These are phyloP conservation scores for Mrakia frigida DNA, from an alignment of 768 basidiomycete species.

Conservation along the genomic window DNA sequence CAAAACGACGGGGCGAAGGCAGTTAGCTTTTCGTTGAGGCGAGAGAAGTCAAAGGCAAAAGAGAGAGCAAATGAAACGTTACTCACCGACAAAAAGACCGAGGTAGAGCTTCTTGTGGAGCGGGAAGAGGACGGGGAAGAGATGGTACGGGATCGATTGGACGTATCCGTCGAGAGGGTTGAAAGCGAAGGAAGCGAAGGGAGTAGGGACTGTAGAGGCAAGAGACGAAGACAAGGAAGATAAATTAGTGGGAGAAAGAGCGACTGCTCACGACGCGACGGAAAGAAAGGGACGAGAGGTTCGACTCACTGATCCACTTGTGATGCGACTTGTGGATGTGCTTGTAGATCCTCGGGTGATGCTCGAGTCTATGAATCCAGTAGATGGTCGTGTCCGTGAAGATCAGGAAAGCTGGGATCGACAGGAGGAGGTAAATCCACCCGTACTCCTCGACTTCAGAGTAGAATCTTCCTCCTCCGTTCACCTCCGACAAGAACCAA, in stretches of 20 bases:
- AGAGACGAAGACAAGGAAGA: too few relatives aligned
- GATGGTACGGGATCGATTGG: slow-evolving; percentile 91
- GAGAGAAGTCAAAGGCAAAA: background rate
- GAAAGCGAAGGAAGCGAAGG: slow-evolving; percentile 96
- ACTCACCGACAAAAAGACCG: slow-evolving; percentile 60
- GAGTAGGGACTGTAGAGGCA: slow-evolving; percentile 71
- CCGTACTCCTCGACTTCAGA: slow-evolving; percentile 74
- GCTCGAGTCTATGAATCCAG: slow-evolving; percentile 87
- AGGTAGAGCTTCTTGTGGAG: slow-evolving; percentile 78
- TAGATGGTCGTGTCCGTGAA: slow-evolving; percentile 94
- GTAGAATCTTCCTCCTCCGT: slow-evolving; percentile 76
- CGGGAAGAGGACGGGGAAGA: slow-evolving; percentile 85
- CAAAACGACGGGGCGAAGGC: background rate
- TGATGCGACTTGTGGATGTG: slow-evolving; percentile 94
- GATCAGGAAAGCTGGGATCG: slow-evolving; percentile 54
- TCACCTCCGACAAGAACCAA: slow-evolving; percentile 87
- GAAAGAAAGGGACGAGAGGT: background rate
- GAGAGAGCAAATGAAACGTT: background rate
- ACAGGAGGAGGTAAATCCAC: slow-evolving; percentile 41
- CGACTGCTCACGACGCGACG: too few relatives aligned
- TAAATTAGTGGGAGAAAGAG: too few relatives aligned
- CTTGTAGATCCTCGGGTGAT: slow-evolving; percentile 82
- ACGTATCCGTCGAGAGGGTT: slow-evolving; percentile 90
- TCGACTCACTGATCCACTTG: slow-evolving; percentile 85
- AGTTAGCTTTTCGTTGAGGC: background rate